These are phyloP conservation scores for Tillandsia leiboldiana DNA, from an alignment of 176 grass and related monocot genomes.

Conservation along the genomic window DNA sequence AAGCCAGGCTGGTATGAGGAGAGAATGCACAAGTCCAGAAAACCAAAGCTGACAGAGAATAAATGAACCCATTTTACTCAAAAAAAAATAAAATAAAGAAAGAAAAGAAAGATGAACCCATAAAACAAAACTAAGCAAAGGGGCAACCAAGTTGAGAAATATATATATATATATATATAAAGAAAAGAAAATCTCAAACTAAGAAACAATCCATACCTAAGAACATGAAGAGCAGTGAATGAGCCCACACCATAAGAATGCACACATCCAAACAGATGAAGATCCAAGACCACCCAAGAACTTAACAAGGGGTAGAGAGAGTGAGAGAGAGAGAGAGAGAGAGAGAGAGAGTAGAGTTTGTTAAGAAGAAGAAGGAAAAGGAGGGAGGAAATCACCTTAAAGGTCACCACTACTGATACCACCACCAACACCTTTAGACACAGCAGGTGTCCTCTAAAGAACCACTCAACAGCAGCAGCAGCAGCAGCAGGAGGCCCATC, in stretches of 20 bases:
- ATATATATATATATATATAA: too few species aligned
- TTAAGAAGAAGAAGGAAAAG: constrained; percentile 12
- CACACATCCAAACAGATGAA: constrained; percentile 2
- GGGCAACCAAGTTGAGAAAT: neutral
- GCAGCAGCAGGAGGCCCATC: constrained; percentile 3
- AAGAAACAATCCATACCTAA: neutral
- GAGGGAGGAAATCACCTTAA: constrained; percentile 32
- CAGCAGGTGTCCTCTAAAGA: constrained; percentile 16
- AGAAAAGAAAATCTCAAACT: neutral
- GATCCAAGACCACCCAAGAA: constrained; percentile 7
- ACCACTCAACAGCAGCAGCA: neutral
- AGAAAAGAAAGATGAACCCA: neutral
- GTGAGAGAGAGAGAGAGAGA: constrained; percentile 21
- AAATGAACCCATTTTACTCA: neutral
- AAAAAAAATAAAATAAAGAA: neutral
- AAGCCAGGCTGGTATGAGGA: neutral
- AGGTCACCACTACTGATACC: constrained; percentile 19
- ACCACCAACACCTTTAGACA: neutral
- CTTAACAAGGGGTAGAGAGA: constrained; percentile 19
- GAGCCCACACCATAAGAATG: neutral
- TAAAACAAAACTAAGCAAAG: neutral
- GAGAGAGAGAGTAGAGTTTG: neutral
- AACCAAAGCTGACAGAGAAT: neutral
- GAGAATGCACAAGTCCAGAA: neutral
- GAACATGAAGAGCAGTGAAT: neutral